Conservation (phyloP, 2,329 filamentous ascomycete species). For the Davidsoniella virescens region DNA sequence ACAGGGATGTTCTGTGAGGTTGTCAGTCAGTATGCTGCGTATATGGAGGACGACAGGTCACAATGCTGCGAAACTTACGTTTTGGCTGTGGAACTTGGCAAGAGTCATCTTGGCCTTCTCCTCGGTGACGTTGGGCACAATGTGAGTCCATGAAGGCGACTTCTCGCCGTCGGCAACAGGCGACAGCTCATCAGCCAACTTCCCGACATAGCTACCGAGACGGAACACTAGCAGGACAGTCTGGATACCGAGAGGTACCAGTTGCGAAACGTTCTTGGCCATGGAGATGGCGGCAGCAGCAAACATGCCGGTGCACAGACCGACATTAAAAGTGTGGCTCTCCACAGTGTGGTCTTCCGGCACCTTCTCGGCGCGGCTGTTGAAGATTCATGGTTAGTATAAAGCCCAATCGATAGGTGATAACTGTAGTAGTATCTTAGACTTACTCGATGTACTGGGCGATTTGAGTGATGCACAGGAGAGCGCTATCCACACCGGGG, state of each 20-base stretch:
- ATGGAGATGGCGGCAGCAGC: slow-evolving; percentile 53
- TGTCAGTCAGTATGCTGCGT: slow-evolving; percentile 1
- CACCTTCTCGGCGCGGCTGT: slow-evolving; percentile 36
- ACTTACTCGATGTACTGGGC: slow-evolving; percentile 53
- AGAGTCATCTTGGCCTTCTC: slow-evolving; percentile 34
- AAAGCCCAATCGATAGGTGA: neutral
- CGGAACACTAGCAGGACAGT: slow-evolving; percentile 51
- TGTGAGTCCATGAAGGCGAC: slow-evolving; percentile 50
- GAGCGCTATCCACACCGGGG: slow-evolving; percentile 45
- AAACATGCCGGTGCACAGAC: slow-evolving; percentile 53
- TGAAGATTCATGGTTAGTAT: slow-evolving; percentile 5
- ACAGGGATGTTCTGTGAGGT: slow-evolving; percentile 21
- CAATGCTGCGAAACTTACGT: slow-evolving; percentile 23
- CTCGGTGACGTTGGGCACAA: slow-evolving; percentile 41
- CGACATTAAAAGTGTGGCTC: slow-evolving; percentile 39
- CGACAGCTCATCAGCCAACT: slow-evolving; percentile 30
- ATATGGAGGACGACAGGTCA: neutral
- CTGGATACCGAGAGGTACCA: slow-evolving; percentile 47
- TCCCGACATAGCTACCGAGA: slow-evolving; percentile 39
- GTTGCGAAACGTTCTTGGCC: slow-evolving; percentile 41
- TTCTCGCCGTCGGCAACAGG: slow-evolving; percentile 20
- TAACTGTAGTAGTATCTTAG: neutral
- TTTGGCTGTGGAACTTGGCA: slow-evolving; percentile 38
- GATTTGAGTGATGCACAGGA: slow-evolving; percentile 48
- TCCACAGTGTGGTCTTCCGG: slow-evolving; percentile 34